Percentiles rank a stretch among this genome's conserved stretches.
These are phyloP conservation scores for Singerocomus inundabilis DNA, from an alignment of 1,284 basidiomycete genomes.

Conservation along the genomic window DNA sequence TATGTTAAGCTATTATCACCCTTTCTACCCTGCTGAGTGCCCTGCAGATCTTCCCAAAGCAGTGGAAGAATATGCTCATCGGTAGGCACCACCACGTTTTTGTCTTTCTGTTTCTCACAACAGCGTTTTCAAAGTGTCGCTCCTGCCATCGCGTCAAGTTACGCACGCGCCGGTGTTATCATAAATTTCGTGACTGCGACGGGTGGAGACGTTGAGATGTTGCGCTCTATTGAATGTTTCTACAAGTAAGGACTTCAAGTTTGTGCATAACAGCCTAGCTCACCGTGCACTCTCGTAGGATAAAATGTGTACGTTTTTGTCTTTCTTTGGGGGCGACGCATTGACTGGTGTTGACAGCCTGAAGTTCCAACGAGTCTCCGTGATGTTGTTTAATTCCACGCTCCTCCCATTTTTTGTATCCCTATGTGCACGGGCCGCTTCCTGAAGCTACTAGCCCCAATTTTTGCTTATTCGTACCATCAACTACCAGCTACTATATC, in stretches of 20 bases:
- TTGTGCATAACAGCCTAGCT: constrained; percentile 5
- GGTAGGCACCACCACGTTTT: constrained; percentile 45
- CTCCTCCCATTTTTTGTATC: constrained; percentile 66
- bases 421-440: constrained; percentile 47
- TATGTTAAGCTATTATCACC: constrained; percentile 29
- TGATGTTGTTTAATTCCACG: constrained; percentile 65
- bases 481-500: constrained; percentile 42
- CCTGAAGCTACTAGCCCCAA: constrained; percentile 20
- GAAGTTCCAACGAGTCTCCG: constrained; percentile 86
- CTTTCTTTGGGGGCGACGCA: not conserved
- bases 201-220: constrained; percentile 96
- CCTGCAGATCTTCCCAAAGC: constrained; percentile 83
- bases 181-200: constrained; percentile 96
- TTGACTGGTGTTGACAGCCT: constrained; percentile 49
- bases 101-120: constrained; percentile 5
- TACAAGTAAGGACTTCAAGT: constrained; percentile 64
- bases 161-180: constrained; percentile 82
- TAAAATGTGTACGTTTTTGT: constrained; percentile 73
- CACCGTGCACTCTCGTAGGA: constrained; percentile 44
- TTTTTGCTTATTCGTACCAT: constrained; percentile 29
- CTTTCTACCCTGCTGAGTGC: constrained; percentile 10
- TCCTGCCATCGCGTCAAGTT: constrained; percentile 77
- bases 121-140: constrained; percentile 53
- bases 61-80: constrained; percentile 94
- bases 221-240: constrained; percentile 95